Evolutionary conservation across 768 basidiomycete species (phyloP).

Genomic region (Exidia glandulosa): DNA sequence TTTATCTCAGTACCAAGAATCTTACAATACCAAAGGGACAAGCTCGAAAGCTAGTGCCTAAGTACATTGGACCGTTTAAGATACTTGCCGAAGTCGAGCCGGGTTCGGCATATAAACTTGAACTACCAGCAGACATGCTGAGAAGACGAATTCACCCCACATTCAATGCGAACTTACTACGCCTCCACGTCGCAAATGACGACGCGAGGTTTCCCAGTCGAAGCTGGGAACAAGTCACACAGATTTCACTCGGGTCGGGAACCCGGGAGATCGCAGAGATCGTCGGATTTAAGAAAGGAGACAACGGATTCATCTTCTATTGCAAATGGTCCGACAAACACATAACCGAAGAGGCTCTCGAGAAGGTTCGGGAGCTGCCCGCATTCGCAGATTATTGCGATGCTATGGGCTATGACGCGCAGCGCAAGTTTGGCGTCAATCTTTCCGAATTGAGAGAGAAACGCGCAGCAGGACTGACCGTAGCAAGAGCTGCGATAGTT

Average conservation of each 20-base stretch:
- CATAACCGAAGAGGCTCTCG: too few relatives aligned
- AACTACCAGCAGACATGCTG: constrained; percentile 14
- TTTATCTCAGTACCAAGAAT: constrained; percentile 28
- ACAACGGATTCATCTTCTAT: not conserved
- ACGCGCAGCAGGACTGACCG: not conserved
- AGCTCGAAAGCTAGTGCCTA: constrained; percentile 25
- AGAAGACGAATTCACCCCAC: constrained; percentile 11
- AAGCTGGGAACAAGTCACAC: not conserved
- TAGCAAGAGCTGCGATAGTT: not conserved
- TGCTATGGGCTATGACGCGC: not conserved
- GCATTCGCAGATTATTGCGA: not conserved
- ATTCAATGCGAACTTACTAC: constrained; percentile 26
- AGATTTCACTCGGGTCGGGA: not conserved
- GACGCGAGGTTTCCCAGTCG: constrained; percentile 25
- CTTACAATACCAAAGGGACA: constrained; percentile 22
- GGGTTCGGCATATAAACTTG: constrained; percentile 15
- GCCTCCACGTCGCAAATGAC: constrained; percentile 24
- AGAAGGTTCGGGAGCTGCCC: not conserved
- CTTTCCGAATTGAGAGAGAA: not conserved
- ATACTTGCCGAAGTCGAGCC: constrained; percentile 10
- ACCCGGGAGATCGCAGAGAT: not conserved
- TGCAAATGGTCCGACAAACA: too few relatives aligned
- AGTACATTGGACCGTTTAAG: constrained; percentile 28
- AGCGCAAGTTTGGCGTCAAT: not conserved
- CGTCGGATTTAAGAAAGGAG: not conserved